Conservation (phyloP, 805 yeast genomes). For the Kuraishia molischiana region DNA sequence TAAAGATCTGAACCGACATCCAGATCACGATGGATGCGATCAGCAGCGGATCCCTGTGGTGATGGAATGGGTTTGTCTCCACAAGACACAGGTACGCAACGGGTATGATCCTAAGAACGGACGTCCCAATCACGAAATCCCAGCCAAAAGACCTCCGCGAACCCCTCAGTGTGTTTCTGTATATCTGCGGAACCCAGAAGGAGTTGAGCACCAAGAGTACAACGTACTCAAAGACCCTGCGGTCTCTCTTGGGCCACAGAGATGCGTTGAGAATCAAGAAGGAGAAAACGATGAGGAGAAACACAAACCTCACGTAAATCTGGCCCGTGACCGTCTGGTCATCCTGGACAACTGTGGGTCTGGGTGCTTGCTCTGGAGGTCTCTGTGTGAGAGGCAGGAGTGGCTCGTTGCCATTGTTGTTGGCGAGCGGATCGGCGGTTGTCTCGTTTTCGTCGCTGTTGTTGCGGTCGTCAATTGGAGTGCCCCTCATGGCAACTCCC, state of each 20-base stretch:
- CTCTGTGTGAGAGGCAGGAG: conserved; percentile 11
- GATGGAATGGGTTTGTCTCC: conserved; percentile 56
- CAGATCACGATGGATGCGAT: conserved; percentile 39
- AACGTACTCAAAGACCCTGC: conserved; percentile 49
- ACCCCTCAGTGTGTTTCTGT: conserved; percentile 65
- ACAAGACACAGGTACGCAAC: conserved; percentile 47
- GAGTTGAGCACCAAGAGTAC: conserved; percentile 48
- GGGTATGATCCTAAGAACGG: conserved; percentile 55
- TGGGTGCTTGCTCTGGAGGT: conserved; percentile 14
- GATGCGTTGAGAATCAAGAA: conserved; percentile 47
- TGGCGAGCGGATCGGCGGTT: conserved; percentile 9
- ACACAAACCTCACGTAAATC: conserved; percentile 48
- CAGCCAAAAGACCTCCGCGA: conserved; percentile 58
- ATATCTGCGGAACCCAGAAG: conserved; percentile 84
- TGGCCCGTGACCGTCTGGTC: conserved; percentile 48
- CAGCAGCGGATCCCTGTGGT: conserved; percentile 48
- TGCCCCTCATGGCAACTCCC: conserved; percentile 58
- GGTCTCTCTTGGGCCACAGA: conserved; percentile 50
- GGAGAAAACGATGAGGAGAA: conserved; percentile 40
- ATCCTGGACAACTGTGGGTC: conserved; percentile 25
- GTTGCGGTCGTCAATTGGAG: conserved; percentile 28
- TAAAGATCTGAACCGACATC: conserved; percentile 47
- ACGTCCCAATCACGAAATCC: conserved; percentile 67
- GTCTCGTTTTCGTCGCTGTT: conserved; percentile 2
- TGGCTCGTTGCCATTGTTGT: conserved; percentile 6